Base-by-base conservation (phyloP, 441 rosid genomes). In the Biscutella auriculata region DNA sequence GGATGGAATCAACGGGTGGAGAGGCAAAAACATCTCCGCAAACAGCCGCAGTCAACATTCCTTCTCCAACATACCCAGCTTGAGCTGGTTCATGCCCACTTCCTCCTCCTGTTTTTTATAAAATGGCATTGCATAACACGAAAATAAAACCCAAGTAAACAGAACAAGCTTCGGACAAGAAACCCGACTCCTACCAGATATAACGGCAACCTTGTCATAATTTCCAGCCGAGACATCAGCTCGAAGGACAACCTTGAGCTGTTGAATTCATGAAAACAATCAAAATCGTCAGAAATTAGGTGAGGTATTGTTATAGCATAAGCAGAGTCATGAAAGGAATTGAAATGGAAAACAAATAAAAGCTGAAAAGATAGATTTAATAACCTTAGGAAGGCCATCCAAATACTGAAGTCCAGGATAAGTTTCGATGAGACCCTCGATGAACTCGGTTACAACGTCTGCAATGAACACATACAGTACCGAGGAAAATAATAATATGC, bases 21-120 rank as follows among this genome's bases (percentile, higher is more conserved):
- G 95, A 84, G 19, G 88, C 68, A 78, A 89, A 89, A 77, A 89
- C 72, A 67, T 89, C 95, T 65, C 97, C 97, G 16, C 90, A 84
- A 34, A 89, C 71, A 30, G 95, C 86, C 60, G 93, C 97, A 14
- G 95, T 84, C 25, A 89, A 83, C 95, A 89, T 86, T 66, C 97
- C 93, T 74, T 86, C 95, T 69, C 95, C 97, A 17, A 89, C 95
- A 77, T 72, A 89, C 33, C 97, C 97, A 74, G 97, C 80, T 33
- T 84, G 87, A 33, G 97, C 93, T 63, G 97, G 97, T 53, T 89
- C 97, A 77, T 89, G 97, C 32, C 95, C 97, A 46, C 97, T 89
- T 66, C 97, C 95, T n/a, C 97, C 95, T 40, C 97, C 97, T 89
- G 51, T 27, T 63, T 28, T 63, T n/a, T n/a, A n/a, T n/a, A 12